Evolutionary conservation across 768 basidiomycete species (phyloP), one percentile per base, ranked within the genome.

Genomic region (Paxillus rubicundulus): DNA sequence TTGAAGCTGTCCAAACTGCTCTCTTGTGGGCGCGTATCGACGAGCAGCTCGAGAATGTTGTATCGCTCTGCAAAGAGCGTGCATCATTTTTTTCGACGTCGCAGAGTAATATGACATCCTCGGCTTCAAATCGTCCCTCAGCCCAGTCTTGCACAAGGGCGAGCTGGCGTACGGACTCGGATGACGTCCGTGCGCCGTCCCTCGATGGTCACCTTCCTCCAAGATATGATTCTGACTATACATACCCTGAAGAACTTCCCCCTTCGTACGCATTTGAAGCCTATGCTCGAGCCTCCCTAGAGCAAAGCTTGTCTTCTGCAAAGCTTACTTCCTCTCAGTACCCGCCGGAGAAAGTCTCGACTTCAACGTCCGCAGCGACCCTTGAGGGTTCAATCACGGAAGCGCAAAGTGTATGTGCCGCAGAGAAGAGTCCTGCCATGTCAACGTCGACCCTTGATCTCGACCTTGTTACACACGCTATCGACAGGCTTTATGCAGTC

Each of bases 401-500:
- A 6, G 36, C 28, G 17, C 32, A 40, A 2, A 21, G 37, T 1
- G 50, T 47, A 43, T 37, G 40, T 4, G 13, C 36, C 8, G 12
- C 16, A 10, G 54, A 63, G 8, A 53, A 9, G 18, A 27, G 37
- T 0, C 53, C 17, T 12, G 9, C 49, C 9, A 9, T 17, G 5
- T 39, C 53, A 36, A 52, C 56, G 32, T 45, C 86, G 82, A 72
- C 82, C 46, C 70, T 89, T 62, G 96, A 98, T 66, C 75, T 98
- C 17, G 93, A 97, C 59, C 77, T 80, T 10, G 84, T 98, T 41
- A 82, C 90, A 0, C 79, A 81, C 66, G 94, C 97, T 28, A 95
- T 99, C 61, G 94, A 96, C 66, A 77, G 93, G 34, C 73, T 98
- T 10, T 92, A 97, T 67, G 69, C 81, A 8, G 89, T 87, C 28